These are phyloP conservation scores for Setaria viridis DNA, from an alignment of 202 grass and related monocot genomes.

Conservation along the genomic window DNA sequence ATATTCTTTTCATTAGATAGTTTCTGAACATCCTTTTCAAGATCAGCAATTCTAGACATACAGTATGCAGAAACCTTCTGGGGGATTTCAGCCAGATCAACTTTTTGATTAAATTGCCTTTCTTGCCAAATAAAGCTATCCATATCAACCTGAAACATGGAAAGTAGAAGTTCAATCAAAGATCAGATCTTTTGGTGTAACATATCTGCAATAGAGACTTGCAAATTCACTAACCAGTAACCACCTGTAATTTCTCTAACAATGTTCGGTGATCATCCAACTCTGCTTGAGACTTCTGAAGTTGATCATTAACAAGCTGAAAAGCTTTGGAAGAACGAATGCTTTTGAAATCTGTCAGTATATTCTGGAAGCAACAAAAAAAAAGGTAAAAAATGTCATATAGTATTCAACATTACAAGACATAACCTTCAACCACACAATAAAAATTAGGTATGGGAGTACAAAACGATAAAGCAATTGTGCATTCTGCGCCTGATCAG, in stretches of 20 bases:
- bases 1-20: conserved; percentile 67
- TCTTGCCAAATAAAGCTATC: conserved; percentile 82
- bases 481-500: conserved; percentile 4
- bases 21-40: conserved; percentile 68
- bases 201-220: conserved; percentile 29
- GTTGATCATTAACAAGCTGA: conserved; percentile 60
- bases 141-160: conserved; percentile 68
- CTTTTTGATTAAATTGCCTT: conserved; percentile 66
- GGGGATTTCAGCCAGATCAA: conserved; percentile 68
- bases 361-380: conserved; percentile 63
- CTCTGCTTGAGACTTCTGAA: conserved; percentile 70
- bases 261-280: conserved; percentile 52
- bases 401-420: conserved; percentile 13
- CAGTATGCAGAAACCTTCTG: conserved; percentile 59
- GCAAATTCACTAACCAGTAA: conserved; percentile 60
- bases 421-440: not conserved
- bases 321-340: conserved; percentile 79
- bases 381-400: conserved; percentile 16
- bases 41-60: conserved; percentile 68
- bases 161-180: conserved; percentile 39
- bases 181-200: conserved; percentile 32
- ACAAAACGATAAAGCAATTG: conserved; percentile 4
- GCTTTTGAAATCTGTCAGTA: conserved; percentile 70
- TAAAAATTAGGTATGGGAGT: not conserved
- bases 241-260: conserved; percentile 95